Base-by-base conservation (phyloP, 352 stramenopile species). In the Phytopythium aichiense region DNA sequence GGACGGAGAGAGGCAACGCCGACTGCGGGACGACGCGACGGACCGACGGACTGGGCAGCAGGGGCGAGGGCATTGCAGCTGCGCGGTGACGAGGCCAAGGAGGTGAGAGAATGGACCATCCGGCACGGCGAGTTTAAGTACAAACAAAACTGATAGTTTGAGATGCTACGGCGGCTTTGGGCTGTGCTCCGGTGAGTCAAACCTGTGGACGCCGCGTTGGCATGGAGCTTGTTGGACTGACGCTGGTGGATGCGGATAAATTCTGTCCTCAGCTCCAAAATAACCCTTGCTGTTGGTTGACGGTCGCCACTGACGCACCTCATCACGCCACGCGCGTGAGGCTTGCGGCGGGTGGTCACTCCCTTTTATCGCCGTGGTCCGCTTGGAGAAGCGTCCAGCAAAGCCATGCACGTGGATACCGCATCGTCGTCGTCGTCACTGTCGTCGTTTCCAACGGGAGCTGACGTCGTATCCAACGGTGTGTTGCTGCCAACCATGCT, bases 401-500 rank as follows among this genome's bases (percentile, higher is more conserved):
- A 42, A 1, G 9, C 11, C 5, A 45, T 45, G 16, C 16, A 45
- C 38, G 38, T 23, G 12, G 48, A 37, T 18, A 23, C 45, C 23
- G 20, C 12, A 3, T 35, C n/a, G 25, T 31, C 15, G 48, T 54
- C 18, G 46, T 52, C 11, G 16, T n/a, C n/a, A n/a, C n/a, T n/a
- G n/a, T 28, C 11, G n/a, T 52, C n/a, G 35, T 9, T 12, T 23
- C 13, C 48, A 31, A 38, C 35, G 48, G 18, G 4, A 12, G 7
- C 25, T 6, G 48, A 54, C 7, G 25, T 37, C n/a, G 35, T 54
- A 23, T 54, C 48, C 15, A 28, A 57, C 30, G 51, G 30, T 7
- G 9, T 61, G 45, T 58, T 75, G 31, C 56, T 75, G 25, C 65
- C 68, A 23, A n/a, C 68, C 11, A 59, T 75, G 43, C 58, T 70